Evolutionary conservation across 768 basidiomycete species (phyloP).

Genomic region (Krasilnikovozyma curviuscula): DNA sequence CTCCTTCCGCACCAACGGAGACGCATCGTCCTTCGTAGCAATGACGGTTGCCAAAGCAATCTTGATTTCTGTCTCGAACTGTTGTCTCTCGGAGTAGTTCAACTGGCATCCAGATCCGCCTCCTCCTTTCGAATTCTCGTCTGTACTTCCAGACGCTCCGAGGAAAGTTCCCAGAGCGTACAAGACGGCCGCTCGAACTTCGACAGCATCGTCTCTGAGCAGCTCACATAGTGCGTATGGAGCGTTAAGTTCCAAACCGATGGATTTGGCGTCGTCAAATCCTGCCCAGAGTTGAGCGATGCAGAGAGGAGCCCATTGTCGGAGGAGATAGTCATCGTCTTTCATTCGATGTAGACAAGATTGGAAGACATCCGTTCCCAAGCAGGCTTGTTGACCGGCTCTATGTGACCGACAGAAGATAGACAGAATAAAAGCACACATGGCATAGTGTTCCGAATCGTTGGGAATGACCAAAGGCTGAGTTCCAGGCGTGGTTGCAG

Average conservation of each 20-base stretch:
- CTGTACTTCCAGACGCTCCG: slow-evolving; percentile 66
- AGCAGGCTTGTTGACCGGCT: slow-evolving; percentile 71
- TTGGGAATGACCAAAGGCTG: slow-evolving; percentile 47
- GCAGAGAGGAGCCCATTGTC: slow-evolving; percentile 86
- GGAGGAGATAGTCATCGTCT: slow-evolving; percentile 74
- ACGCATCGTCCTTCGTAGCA: slow-evolving; percentile 79
- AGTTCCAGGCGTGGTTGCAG: slow-evolving; percentile 28
- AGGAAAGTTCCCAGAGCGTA: slow-evolving; percentile 86
- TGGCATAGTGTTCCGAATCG: slow-evolving; percentile 83
- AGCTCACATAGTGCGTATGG: slow-evolving; percentile 12
- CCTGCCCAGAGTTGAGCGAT: slow-evolving; percentile 78
- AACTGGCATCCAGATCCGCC: slow-evolving; percentile 65
- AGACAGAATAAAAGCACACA: slow-evolving; percentile 92
- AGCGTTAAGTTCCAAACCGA: slow-evolving; percentile 8
- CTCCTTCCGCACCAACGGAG: slow-evolving; percentile 91
- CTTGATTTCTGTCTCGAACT: slow-evolving; percentile 55
- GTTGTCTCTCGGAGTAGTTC: slow-evolving; percentile 27
- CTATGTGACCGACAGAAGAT: slow-evolving; percentile 74
- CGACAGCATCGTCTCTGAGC: slow-evolving; percentile 71
- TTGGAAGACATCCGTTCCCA: slow-evolving; percentile 48
- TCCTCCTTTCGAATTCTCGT: slow-evolving; percentile 47
- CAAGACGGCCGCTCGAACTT: slow-evolving; percentile 76
- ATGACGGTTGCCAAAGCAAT: slow-evolving; percentile 75
- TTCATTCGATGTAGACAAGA: slow-evolving; percentile 66
- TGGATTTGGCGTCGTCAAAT: slow-evolving; percentile 70